Base-by-base conservation (phyloP, 257 asterid genomes). In the Petunia axillaris region DNA sequence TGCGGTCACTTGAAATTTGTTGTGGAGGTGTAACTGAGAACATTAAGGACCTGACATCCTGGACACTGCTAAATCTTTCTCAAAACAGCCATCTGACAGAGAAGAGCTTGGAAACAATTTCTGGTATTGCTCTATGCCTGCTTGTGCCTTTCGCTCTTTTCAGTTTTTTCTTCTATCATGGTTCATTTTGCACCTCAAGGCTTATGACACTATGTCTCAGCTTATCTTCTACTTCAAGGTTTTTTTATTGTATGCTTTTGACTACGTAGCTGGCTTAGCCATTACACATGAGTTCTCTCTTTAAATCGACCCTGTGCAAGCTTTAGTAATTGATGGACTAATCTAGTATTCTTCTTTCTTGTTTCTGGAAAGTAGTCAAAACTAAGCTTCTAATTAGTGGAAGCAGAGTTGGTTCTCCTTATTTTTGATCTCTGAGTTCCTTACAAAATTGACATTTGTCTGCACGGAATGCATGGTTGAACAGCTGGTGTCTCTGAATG, bases 1-100 rank as follows among this genome's bases (percentile, higher is more conserved):
- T 96, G 85, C 92, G 92, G 3, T 93, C 98, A n/a, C 89, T 96
- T 83, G 99, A 96, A 86, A 88, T 94, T 80, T 96, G 99, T 57
- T 97, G 99, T 7, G 99, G 99, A 16, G 94, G 93, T 66, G n/a
- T n/a, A n/a, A n/a, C n/a, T n/a, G n/a, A n/a, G 92, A 93, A 96
- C 85, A 91, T 96, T 60, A 96, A 93, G 87, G 98, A 93, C 73
- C 98, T 96, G 64, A 90, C 88, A 14, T 91, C 93, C 77, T 87
- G 93, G 64, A 87, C 91, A 5, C 90, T 96, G 67, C 80, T 96
- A 83, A 96, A 94, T 86, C 92, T 96, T 43, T 96, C 98, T 73
- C 99, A 96, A 88, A 96, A 96, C 88, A 62, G 70, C 83, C 96
- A 82, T 86, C 88, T 96, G 83, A 94, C 98, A 0, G 98, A 96